Evolutionary conservation across 306 rosid species (phyloP), one percentile per base, ranked within the genome.

Genomic region (Glycyrrhiza uralensis): DNA sequence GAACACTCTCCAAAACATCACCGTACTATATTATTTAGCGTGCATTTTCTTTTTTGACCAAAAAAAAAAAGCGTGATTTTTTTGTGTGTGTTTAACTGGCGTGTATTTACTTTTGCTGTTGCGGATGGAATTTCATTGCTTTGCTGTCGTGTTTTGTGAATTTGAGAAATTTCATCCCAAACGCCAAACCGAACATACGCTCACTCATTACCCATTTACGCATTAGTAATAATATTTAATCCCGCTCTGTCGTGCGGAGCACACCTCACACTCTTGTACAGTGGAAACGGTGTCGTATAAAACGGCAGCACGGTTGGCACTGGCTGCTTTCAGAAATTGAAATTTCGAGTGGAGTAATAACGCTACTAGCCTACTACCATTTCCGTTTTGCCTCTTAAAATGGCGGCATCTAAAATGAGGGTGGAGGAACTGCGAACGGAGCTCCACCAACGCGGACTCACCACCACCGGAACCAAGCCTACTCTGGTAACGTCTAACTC

Each of bases 341-440:
- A 44, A 65, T 19, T n/a, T 26, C 8, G 15, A 71, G 30, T 32
- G 39, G n/a, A 52, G 32, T 4, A 54, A 33, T n/a, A 30, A 1
- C 76, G 42, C 42, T 5, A 2, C n/a, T n/a, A n/a, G n/a, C n/a
- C n/a, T n/a, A n/a, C 46, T 23, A 22, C 24, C 24, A 5, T n/a
- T 12, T 5, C 18, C 11, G 6, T 4, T 33, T n/a, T 54, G 19
- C 72, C 44, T 26, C 62, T 60, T 13, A 44, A 66, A 71, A 93
- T 91, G 97, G 92, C 91, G 11, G 89, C 96, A 7, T 75, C 54
- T 69, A 85, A 77, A 82, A 85, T 91, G 81, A 87, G 60, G 74
- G 96, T 86, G 19, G 99, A 85, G 9, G 93, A 91, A 52, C 88
- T 94, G 35, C 88, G 97, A 12, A 41, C 80, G 42, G 75, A 91